Evolutionary conservation across 345 rosid genomes (phyloP), one percentile per base, ranked within the genome.

Genomic region (Triadica sebifera): DNA sequence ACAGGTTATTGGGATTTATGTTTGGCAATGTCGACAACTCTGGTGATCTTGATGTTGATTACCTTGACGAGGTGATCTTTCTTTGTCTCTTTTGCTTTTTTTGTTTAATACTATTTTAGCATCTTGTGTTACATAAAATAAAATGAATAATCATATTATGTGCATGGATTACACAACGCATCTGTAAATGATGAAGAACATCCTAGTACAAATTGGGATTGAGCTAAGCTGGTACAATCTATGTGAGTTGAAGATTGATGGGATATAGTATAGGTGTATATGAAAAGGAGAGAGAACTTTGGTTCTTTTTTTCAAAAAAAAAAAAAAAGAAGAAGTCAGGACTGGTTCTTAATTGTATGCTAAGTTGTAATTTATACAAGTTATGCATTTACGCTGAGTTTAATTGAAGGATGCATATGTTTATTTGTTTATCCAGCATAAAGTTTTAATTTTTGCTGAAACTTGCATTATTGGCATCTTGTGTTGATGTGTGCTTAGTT

Each of bases 21-120:
- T 95, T 95, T 60, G 98, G 98, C 58, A 95, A 95, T 78, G 97
- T 95, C 74, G 98, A 95, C 78, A 88, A 93, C 79, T 84, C 94
- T 4, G 99, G 99, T 12, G 98, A 93, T 80, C 94, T 95, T 61
- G 99, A 95, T 75, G 96, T 86, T 68, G 99, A 95, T 86, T 95
- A 95, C 81, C 98, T 95, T 69, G 99, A 95, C 79, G 94, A 93
- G 96, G 98, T 93, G 69, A 80, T 50, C 10, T 75, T 45, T 59
- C 38, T 57, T 12, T 55, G 34, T 70, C 15, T 71, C 37, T 50
- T 51, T 52, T 79, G 16, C 66, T 19, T 39, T 50, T 59, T 11
- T 57, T 37, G 8, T 7, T 60, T 9, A 29, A 29, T 29, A 29
- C 34, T 29, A 29, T 29, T 2, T 19, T 65, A 5, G 34, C 43